Evolutionary conservation across 1,284 basidiomycete genomes (phyloP).

Genomic region (Macrocybe sp.): DNA sequence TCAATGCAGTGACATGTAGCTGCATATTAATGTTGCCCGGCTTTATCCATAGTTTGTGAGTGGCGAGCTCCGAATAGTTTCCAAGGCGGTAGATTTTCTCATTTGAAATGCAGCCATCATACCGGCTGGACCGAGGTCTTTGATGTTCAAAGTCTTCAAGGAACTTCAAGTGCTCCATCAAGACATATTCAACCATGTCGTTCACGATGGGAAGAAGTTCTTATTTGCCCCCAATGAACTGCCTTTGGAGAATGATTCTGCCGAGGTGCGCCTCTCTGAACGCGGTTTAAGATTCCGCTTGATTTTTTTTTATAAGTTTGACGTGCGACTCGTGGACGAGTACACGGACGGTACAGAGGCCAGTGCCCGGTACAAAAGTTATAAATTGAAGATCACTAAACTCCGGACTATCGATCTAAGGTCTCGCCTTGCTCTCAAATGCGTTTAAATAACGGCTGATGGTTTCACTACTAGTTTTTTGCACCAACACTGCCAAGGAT

Average conservation of each 20-base stretch:
- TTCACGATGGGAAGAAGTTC: constrained; percentile 77
- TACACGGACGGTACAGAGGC: constrained; percentile 21
- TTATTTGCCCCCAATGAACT: constrained; percentile 56
- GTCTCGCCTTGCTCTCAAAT: constrained; percentile 28
- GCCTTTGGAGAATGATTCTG: constrained; percentile 42
- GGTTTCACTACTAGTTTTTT: constrained; percentile 66
- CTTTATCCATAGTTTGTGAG: constrained; percentile 49
- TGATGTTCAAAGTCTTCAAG: constrained; percentile 50
- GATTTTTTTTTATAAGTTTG: constrained; percentile 42
- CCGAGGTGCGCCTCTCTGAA: constrained; percentile 33
- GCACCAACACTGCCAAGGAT: constrained; percentile 34
- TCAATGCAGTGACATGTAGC: constrained; percentile 2
- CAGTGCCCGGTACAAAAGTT: constrained; percentile 40
- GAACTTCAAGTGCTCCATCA: constrained; percentile 55
- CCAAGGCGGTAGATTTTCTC: constrained; percentile 44
- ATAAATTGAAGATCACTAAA: constrained; percentile 59
- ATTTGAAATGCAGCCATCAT: constrained; percentile 62
- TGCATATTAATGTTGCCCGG: constrained; percentile 9
- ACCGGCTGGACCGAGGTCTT: constrained; percentile 42
- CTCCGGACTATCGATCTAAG: constrained; percentile 74
- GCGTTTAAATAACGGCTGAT: constrained; percentile 5
- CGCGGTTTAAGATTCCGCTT: background rate
- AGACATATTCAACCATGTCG: constrained; percentile 60
- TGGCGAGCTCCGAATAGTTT: constrained; percentile 7
- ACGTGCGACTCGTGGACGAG: constrained; percentile 44